phyloP scores from a whole-genome alignment of 805 yeast species.

The Yarrowia sp. region DNA sequence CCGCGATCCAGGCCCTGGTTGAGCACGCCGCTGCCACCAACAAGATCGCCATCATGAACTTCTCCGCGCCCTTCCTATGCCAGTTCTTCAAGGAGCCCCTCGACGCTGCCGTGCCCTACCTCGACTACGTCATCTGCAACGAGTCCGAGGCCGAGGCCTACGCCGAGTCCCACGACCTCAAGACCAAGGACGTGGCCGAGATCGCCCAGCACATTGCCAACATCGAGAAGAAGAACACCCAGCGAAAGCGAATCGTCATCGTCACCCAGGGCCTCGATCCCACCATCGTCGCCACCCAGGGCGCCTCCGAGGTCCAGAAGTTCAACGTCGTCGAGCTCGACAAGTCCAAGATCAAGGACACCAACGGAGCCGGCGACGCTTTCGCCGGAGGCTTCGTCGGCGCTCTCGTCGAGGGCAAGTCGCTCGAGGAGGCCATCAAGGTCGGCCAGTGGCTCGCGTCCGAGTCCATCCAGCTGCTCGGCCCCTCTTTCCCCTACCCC shows the following conservation, averaged over 20 bases:
- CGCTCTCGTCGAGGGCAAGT: conserved; percentile 72
- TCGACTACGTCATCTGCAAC: conserved; percentile 89
- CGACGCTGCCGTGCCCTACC: conserved; percentile 75
- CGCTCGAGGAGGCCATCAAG: conserved; percentile 59
- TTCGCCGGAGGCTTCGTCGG: conserved; percentile 96
- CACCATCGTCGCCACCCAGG: conserved; percentile 71
- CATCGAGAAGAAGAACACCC: conserved; percentile 67
- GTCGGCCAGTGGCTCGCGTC: conserved; percentile 97
- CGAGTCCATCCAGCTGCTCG: conserved; percentile 85
- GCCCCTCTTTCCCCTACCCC: conserved; percentile 89
- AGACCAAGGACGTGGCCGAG: conserved; percentile 59
- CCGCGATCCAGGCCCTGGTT: conserved; percentile 84
- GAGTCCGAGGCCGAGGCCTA: conserved; percentile 96
- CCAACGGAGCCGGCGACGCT: conserved; percentile 99
- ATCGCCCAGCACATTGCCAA: conserved; percentile 82
- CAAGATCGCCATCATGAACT: conserved; percentile 77
- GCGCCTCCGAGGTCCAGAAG: conserved; percentile 49
- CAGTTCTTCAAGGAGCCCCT: conserved; percentile 92
- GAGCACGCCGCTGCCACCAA: conserved; percentile 83
- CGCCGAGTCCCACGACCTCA: conserved; percentile 77
- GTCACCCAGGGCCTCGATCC: conserved; percentile 96
- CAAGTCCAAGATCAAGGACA: conserved; percentile 69
- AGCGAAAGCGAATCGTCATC: conserved; percentile 77
- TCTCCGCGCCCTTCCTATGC: conserved; percentile 96
- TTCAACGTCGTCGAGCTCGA: conserved; percentile 73